Evolutionary conservation across 768 basidiomycete species (phyloP), one percentile per base, ranked within the genome.

Genomic region (Harrya chromipes): DNA sequence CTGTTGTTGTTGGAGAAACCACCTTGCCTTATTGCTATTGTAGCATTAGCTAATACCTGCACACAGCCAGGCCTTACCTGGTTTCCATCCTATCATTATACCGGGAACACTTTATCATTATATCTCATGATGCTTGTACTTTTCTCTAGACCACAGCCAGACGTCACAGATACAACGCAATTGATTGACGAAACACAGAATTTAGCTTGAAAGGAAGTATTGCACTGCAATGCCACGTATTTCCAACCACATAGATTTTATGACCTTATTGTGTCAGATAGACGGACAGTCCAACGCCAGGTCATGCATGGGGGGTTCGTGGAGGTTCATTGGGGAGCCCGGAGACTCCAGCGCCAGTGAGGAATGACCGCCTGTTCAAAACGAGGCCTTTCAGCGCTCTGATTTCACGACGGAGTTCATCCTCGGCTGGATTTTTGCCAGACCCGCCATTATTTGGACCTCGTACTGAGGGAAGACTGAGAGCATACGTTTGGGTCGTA

Each of bases 351-450:
- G 37, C 14, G 3, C 21, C 34, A 4, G 39, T 52, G 10, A 57
- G 40, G 45, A 59, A 62, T 13, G 72, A 75, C 55, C 59, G 81
- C 82, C 89, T 72, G 63, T 87, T 91, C 38, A 91, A 70, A 40
- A 87, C 86, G 19, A 90, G 75, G 9, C 88, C 87, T 59, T 90
- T 91, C 59, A 91, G 67, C 12, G 85, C 83, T 48, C 85, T 74
- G 39, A 91, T 85, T 61, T 91, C 89, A 51, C 81, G 75, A 50
- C 79, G 77, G 12, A 90, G 63, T 47, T 89, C 87, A 56, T 90
- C 88, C 39, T 81, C 73, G 2, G 76, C 26, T 16, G 64, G 61
- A 43, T 53, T 55, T 47, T 53, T 54, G 13, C 55, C 36, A n/a
- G 64, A 45, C 4, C 56, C 16, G 8, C 34, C 43, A 3, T 60